Evolutionary conservation across 306 rosid species (phyloP).

Genomic region (Pterocarpus macrocarpus): DNA sequence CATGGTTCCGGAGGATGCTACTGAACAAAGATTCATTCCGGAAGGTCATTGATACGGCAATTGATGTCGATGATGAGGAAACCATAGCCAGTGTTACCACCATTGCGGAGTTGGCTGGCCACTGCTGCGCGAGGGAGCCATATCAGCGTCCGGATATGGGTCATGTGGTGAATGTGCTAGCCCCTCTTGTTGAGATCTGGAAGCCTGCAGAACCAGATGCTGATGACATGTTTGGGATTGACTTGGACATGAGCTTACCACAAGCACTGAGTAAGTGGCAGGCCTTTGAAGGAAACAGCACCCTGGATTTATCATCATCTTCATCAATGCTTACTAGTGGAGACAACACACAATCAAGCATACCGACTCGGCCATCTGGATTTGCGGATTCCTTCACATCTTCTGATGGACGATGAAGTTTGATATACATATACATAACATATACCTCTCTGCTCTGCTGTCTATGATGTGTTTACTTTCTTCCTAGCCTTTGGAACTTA

Average conservation of each 20-base stretch:
- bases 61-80: slow-evolving; percentile 66
- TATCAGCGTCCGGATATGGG: slow-evolving; percentile 91
- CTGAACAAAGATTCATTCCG: slow-evolving; percentile 57
- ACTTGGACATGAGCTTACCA: slow-evolving; percentile 67
- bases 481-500: neutral
- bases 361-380: slow-evolving; percentile 68
- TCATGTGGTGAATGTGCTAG: slow-evolving; percentile 79
- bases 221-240: slow-evolving; percentile 64
- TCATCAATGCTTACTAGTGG: slow-evolving; percentile 50
- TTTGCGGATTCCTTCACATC: slow-evolving; percentile 71
- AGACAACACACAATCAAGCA: slow-evolving; percentile 75
- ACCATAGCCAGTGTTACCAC: slow-evolving; percentile 61
- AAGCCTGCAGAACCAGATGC: slow-evolving; percentile 65
- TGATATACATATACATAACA: neutral
- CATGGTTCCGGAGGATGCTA: slow-evolving; percentile 87
- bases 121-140: slow-evolving; percentile 84
- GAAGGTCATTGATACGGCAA: slow-evolving; percentile 68
- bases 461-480: neutral
- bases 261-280: slow-evolving; percentile 75
- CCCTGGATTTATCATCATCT: slow-evolving; percentile 50
- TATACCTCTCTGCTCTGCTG: neutral
- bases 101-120: slow-evolving; percentile 81
- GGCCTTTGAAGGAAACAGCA: slow-evolving; percentile 63
- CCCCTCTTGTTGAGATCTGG: slow-evolving; percentile 87
- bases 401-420: slow-evolving; percentile 67